These are phyloP conservation scores for Peronospora belbahrii DNA, from an alignment of 352 stramenopile genomes.

Conservation along the genomic window DNA sequence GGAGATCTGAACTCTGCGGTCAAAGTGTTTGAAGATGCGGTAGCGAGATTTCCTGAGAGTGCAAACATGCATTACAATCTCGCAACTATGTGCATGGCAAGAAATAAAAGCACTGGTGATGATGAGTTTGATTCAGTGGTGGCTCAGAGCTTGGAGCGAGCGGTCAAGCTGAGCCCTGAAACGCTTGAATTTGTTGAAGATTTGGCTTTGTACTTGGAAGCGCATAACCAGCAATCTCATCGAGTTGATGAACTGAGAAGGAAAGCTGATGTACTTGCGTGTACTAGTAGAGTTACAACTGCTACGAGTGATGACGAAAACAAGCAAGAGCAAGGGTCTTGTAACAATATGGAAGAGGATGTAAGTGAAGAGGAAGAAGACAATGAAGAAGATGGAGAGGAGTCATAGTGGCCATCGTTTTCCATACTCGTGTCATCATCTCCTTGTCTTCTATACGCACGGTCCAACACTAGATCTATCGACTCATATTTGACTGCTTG, in stretches of 20 bases:
- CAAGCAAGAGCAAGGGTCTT: neutral
- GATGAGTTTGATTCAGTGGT: constrained; percentile 20
- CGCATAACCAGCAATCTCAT: constrained; percentile 17
- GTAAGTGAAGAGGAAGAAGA: constrained; percentile 6
- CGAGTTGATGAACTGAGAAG: constrained; percentile 15
- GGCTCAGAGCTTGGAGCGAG: constrained; percentile 29
- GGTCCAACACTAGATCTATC: too few species aligned
- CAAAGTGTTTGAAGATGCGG: constrained; percentile 18
- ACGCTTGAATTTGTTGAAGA: constrained; percentile 46
- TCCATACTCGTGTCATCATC: too few species aligned
- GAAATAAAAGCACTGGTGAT: constrained; percentile 15
- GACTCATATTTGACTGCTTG: too few species aligned
- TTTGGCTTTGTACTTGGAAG: constrained; percentile 32
- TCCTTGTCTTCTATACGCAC: too few species aligned
- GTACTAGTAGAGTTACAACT: neutral
- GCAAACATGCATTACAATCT: constrained; percentile 3
- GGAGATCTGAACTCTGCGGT: constrained; percentile 47
- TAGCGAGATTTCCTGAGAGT: constrained; percentile 25
- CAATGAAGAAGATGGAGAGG: constrained; percentile 4
- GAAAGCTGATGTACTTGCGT: constrained; percentile 13
- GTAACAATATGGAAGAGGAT: neutral
- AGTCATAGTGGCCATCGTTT: too few species aligned
- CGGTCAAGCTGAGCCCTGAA: constrained; percentile 36
- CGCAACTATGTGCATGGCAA: constrained; percentile 47
- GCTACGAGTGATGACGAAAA: constrained; percentile 4